Percentiles rank a stretch among this genome's conserved stretches.
Conservation (phyloP, 768 basidiomycete genomes). For the Tricholoma bakamatsutake region DNA sequence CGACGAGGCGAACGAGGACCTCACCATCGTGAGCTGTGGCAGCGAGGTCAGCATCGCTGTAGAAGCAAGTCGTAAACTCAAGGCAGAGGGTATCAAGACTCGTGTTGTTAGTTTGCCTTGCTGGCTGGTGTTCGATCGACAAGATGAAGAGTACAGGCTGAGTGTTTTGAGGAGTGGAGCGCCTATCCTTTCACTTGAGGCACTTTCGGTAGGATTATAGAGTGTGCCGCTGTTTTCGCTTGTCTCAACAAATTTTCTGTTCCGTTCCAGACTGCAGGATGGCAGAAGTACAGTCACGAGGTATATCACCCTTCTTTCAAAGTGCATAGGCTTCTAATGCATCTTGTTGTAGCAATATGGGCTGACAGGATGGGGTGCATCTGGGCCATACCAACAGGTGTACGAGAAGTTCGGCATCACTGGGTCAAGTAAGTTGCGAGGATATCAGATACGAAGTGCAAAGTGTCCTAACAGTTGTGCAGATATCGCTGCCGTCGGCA, state of each 20-base stretch:
- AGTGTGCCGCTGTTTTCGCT: neutral
- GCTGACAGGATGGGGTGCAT: conserved; percentile 75
- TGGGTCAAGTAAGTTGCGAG: conserved; percentile 48
- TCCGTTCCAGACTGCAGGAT: conserved; percentile 57
- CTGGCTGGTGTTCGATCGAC: conserved; percentile 83
- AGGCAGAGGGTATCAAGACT: conserved; percentile 69
- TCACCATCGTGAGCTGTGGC: conserved; percentile 87
- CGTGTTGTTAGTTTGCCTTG: conserved; percentile 87
- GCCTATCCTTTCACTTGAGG: conserved; percentile 87
- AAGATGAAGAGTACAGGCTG: conserved; percentile 72
- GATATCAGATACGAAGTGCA: neutral
- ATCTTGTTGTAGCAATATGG: conserved; percentile 53
- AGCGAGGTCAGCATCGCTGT: conserved; percentile 86
- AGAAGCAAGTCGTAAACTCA: conserved; percentile 80
- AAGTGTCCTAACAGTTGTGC: neutral
- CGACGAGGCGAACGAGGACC: conserved; percentile 72
- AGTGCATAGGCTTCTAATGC: conserved; percentile 7
- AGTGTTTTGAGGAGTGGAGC: conserved; percentile 85
- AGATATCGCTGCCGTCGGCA: conserved; percentile 77
- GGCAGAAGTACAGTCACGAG: conserved; percentile 89
- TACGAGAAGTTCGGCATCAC: conserved; percentile 91
- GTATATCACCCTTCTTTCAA: conserved; percentile 20
- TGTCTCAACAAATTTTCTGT: conserved; percentile 3
- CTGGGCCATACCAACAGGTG: conserved; percentile 84
- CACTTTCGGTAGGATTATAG: conserved; percentile 40